phyloP scores from a whole-genome alignment of 164 flowering plant species.

The Litsea cubeba region DNA sequence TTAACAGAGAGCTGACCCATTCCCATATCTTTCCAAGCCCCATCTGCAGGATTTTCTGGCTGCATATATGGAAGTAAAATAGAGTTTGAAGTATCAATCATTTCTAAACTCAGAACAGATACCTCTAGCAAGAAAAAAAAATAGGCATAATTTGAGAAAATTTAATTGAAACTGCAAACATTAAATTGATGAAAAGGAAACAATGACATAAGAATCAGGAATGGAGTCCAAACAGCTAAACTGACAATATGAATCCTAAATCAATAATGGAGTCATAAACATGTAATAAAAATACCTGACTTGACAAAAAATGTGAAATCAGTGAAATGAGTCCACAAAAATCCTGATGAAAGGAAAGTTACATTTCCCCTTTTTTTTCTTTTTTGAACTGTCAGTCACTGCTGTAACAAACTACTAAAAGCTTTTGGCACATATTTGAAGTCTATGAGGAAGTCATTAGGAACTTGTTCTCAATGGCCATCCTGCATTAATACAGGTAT shows the following conservation, averaged over 20 bases:
- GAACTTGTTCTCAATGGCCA: too few species aligned
- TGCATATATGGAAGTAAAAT: conserved; percentile 25
- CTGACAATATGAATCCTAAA: background rate
- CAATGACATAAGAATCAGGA: background rate
- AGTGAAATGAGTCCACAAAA: background rate
- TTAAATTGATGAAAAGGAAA: too few species aligned
- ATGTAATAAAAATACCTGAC: background rate
- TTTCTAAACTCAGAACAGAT: too few species aligned
- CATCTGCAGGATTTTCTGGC: conserved; percentile 82
- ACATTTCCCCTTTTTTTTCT: background rate
- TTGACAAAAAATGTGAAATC: background rate
- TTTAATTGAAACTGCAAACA: background rate
- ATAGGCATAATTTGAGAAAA: background rate
- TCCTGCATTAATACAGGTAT: too few species aligned
- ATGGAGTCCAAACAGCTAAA: background rate
- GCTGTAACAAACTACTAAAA: background rate
- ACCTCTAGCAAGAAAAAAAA: too few species aligned
- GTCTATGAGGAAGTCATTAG: too few species aligned
- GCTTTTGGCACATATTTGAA: too few species aligned
- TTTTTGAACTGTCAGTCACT: background rate
- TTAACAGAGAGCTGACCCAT: conserved; percentile 81
- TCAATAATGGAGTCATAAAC: background rate
- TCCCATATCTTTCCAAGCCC: conserved; percentile 95
- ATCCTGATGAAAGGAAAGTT: background rate
- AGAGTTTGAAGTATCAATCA: too few species aligned